Base-by-base conservation (phyloP, 306 rosid genomes). In the Rosa chinensis region DNA sequence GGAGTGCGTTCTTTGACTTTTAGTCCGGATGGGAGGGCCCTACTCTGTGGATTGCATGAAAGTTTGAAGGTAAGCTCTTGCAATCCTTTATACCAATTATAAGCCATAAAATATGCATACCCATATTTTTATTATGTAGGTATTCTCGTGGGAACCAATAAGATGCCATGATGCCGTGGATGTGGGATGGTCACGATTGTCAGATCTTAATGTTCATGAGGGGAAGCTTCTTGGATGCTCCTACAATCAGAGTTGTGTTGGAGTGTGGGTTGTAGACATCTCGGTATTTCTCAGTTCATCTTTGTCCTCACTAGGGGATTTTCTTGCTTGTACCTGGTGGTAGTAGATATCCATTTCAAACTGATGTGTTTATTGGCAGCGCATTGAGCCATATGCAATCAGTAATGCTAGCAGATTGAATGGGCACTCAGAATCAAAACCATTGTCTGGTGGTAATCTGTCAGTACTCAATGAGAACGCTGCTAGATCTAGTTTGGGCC, bases 201-300 rank as follows among this genome's bases (percentile, higher is more conserved):
- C 98, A 28, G 99, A 95, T 90, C 98, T 95, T 78, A 95, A 88
- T 86, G 93, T 95, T 87, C 99, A 95, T 21, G 99, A 95, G 81
- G 99, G 98, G 74, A 95, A 95, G 75, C 99, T 95, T 86, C 97
- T 95, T 82, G 99, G 99, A 75, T 93, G 99, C 87, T 95, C 99
- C 42, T 91, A 83, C 88, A 93, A 95, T 88, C 99, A 95, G 84
- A 95, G 94, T 76, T 95, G 99, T 79, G 99, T 95, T 72, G 99
- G 99, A 81, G 98, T 95, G 78, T 95, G 99, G 99, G 99, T 95
- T 77, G 99, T 95, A 49, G 99, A 95, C 85, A 95, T 93, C 80
- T 82, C 93, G 98, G 99, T 95, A 93, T 61, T 61, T 76, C 77
- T 82, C 78, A 14, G 37, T 73, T 55, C 76, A 52, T 67, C 45